These are phyloP conservation scores for Pyrus pyrifolia DNA, from an alignment of 306 rosid species.

Conservation along the genomic window DNA sequence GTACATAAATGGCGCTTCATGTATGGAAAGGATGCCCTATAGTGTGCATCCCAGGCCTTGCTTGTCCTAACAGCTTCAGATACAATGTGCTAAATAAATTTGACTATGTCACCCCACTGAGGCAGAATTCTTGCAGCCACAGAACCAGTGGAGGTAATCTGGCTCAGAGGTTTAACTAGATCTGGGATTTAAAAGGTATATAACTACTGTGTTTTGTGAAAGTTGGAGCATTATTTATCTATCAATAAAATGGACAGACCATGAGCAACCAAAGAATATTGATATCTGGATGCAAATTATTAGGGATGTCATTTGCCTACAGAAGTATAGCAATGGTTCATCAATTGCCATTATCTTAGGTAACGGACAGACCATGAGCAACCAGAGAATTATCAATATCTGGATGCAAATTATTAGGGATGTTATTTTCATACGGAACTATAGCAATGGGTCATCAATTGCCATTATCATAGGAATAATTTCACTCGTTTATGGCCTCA, in stretches of 20 bases:
- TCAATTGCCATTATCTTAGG: too few relatives aligned
- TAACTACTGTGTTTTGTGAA: background rate
- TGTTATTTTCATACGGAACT: background rate
- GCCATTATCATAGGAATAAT: background rate
- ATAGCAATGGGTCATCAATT: background rate
- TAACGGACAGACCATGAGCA: background rate
- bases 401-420: background rate
- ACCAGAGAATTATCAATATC: too few relatives aligned
- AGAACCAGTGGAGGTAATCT: background rate
- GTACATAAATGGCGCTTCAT: background rate
- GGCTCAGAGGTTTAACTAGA: background rate
- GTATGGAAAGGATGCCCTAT: background rate
- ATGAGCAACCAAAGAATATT: background rate
- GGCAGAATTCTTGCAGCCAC: background rate
- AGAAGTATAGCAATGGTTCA: too few relatives aligned
- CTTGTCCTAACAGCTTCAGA: background rate
- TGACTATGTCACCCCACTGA: background rate
- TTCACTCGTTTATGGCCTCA: background rate
- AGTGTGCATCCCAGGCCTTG: background rate
- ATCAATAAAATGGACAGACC: background rate
- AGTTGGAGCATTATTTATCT: background rate
- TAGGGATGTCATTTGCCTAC: too few relatives aligned
- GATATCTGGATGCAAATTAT: too few relatives aligned
- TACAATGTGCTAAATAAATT: background rate
- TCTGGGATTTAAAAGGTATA: background rate